These are phyloP conservation scores for Dactylellina cionopaga DNA, from an alignment of 2,329 filamentous ascomycete genomes.

Conservation along the genomic window DNA sequence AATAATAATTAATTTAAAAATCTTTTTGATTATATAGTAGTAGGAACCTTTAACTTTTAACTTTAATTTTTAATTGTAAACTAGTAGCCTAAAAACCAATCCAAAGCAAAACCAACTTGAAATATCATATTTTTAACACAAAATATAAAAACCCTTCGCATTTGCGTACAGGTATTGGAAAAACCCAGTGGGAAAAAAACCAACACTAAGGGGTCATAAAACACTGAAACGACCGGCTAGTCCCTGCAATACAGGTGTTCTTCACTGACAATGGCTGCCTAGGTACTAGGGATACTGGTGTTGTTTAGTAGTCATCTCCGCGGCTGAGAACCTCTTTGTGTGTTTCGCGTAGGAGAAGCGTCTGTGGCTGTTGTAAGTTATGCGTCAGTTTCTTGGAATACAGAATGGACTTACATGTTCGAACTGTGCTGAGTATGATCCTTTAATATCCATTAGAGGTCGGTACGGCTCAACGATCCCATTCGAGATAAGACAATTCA, in stretches of 20 bases:
- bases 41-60: too few species aligned
- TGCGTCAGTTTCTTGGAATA: background rate
- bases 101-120: too few species aligned
- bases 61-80: too few species aligned
- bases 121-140: too few species aligned
- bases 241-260: background rate
- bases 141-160: constrained; percentile 28
- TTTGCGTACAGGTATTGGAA: constrained; percentile 23
- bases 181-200: constrained; percentile 30
- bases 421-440: constrained; percentile 91
- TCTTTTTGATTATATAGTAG: too few species aligned
- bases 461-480: constrained; percentile 82
- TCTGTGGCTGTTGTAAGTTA: constrained; percentile 63
- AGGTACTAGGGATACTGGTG: too few species aligned
- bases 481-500: constrained; percentile 44
- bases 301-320: constrained; percentile 79
- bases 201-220: constrained; percentile 17
- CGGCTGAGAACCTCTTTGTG: constrained; percentile 89
- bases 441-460: constrained; percentile 85
- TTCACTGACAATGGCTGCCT: too few species aligned
- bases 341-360: constrained; percentile 78
- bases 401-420: constrained; percentile 77
- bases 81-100: too few species aligned
- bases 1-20: too few species aligned
- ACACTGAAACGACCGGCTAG: background rate